These are phyloP conservation scores for Myxozyma neglecta DNA, from an alignment of 805 yeast genomes.

Conservation along the genomic window DNA sequence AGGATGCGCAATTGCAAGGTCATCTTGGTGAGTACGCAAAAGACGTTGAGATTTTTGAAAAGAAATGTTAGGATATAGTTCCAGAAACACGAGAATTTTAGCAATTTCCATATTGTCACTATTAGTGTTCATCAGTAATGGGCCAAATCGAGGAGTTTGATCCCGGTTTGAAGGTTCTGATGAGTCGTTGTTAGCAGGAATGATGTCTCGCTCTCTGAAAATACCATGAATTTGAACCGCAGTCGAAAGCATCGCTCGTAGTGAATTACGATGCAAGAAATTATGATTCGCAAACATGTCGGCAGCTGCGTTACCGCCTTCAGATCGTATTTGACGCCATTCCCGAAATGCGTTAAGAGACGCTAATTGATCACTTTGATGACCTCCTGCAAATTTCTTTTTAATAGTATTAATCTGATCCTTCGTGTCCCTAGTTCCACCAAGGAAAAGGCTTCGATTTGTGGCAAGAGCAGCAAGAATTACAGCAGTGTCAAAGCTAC, in stretches of 20 bases:
- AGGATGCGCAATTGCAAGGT: conserved; percentile 20
- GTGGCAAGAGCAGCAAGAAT: conserved; percentile 20
- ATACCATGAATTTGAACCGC: conserved; percentile 23
- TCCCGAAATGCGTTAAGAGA: conserved; percentile 26
- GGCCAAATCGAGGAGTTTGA: conserved; percentile 13
- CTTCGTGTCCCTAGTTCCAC: conserved; percentile 4
- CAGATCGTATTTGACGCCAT: conserved; percentile 13
- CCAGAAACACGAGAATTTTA: conserved; percentile 18
- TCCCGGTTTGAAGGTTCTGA: conserved; percentile 16
- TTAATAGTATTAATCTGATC: not conserved
- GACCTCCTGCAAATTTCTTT: conserved; percentile 6
- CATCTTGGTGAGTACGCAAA: conserved; percentile 21
- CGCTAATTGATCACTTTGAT: conserved; percentile 16
- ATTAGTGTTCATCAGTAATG: not conserved
- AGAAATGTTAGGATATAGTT: conserved; percentile 27
- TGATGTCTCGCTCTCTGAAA: conserved; percentile 16
- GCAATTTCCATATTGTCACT: conserved; percentile 17
- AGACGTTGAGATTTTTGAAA: not conserved
- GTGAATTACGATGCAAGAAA: conserved; percentile 10
- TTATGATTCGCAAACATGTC: conserved; percentile 13
- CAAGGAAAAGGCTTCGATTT: conserved; percentile 17
- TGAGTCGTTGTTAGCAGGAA: conserved; percentile 3
- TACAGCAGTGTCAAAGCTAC: conserved; percentile 29
- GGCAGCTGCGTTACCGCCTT: conserved; percentile 13
- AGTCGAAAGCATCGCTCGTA: conserved; percentile 3